Conservation (phyloP, 306 rosid genomes). For the Lathyrus aphaca region DNA sequence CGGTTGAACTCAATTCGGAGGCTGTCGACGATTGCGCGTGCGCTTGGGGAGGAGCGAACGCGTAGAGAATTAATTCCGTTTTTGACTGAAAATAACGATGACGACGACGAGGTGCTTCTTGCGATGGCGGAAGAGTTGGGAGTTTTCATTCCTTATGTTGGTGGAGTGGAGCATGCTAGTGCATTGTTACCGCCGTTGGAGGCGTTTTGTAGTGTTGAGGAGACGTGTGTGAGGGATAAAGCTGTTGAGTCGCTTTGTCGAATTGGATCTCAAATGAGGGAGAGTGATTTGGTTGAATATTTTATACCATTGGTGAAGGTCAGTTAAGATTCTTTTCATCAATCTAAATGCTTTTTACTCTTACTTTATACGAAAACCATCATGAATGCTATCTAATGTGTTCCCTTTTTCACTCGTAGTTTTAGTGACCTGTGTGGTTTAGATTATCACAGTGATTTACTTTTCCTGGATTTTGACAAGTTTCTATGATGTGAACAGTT, state of each 20-base stretch:
- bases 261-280: conserved; percentile 97
- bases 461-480: conserved; percentile 11
- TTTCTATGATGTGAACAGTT: conserved; percentile 2
- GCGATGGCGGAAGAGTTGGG: conserved; percentile 99
- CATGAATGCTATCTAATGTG: conserved; percentile 23
- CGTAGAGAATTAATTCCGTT: conserved; percentile 91
- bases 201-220: conserved; percentile 92
- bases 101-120: conserved; percentile 97
- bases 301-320: conserved; percentile 95
- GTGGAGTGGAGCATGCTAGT: conserved; percentile 92
- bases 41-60: conserved; percentile 96
- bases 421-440: conserved; percentile 21
- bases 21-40: conserved; percentile 96
- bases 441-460: conserved; percentile 22
- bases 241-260: conserved; percentile 91
- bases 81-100: conserved; percentile 86
- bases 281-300: conserved; percentile 80
- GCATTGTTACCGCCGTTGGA: conserved; percentile 86
- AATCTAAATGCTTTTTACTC: conserved; percentile 16
- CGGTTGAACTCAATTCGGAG: conserved; percentile 90
- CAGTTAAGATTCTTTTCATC: conserved; percentile 32
- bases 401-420: conserved; percentile 7
- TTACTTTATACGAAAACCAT: conserved; percentile 7
- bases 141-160: conserved; percentile 89
- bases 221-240: conserved; percentile 93